A percentile compares a stretch with the other conserved stretches of the same genome.
Conservation (phyloP, 2,329 filamentous ascomycete genomes). For the Chaetothyriales sp. region DNA sequence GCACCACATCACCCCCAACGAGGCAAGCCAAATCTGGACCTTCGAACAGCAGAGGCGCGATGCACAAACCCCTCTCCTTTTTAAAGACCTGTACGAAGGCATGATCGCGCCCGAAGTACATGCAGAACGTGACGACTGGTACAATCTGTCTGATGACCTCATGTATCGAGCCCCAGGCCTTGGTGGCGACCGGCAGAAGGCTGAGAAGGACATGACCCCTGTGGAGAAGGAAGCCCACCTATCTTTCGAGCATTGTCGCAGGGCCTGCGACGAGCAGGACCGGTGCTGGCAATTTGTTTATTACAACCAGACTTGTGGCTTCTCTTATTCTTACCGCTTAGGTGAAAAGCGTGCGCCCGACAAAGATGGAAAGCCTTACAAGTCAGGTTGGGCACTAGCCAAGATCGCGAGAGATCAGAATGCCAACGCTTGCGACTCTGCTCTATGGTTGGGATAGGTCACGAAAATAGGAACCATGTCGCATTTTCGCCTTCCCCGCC, state of each 20-base stretch:
- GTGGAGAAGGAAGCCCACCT: slow-evolving; percentile 4
- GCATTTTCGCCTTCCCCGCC: too few species aligned
- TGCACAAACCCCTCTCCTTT: background rate
- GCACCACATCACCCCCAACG: slow-evolving; percentile 42
- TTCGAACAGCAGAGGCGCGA: background rate
- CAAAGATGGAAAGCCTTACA: too few species aligned
- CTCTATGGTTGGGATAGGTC: too few species aligned
- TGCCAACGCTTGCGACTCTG: too few species aligned
- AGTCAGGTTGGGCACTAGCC: too few species aligned
- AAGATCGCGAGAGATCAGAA: too few species aligned
- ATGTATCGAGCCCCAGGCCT: too few species aligned
- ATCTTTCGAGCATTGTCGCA: slow-evolving; percentile 6
- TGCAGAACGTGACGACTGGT: slow-evolving; percentile 9
- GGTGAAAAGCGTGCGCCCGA: too few species aligned
- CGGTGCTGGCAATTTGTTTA: background rate
- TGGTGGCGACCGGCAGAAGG: slow-evolving; percentile 6
- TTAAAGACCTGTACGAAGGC: slow-evolving; percentile 9
- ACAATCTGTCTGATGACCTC: slow-evolving; percentile 10
- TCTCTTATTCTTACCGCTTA: too few species aligned
- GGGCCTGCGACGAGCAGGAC: slow-evolving; percentile 2
- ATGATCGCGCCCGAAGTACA: slow-evolving; percentile 8
- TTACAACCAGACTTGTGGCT: background rate
- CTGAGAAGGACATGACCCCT: slow-evolving; percentile 8
- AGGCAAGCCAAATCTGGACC: slow-evolving; percentile 26
- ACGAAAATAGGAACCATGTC: too few species aligned